Conservation (phyloP, 2,329 filamentous ascomycete genomes). For the Aspergillus sp. region DNA sequence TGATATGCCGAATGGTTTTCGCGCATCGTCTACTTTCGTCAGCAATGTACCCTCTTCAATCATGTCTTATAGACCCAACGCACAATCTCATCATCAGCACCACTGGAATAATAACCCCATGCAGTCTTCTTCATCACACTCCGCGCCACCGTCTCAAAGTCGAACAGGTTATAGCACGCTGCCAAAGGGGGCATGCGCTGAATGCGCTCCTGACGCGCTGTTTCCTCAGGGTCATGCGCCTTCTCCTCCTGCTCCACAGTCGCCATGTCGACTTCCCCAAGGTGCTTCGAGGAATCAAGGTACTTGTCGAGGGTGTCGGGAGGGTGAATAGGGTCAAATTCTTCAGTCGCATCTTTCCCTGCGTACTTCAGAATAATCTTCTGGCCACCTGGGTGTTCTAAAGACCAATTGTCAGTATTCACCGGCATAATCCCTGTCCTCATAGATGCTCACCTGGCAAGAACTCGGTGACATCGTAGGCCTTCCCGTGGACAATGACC, state of each 20-base stretch:
- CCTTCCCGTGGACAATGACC: conserved; percentile 83
- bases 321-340: conserved; percentile 83
- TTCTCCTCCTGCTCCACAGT: conserved; percentile 65
- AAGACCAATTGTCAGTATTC: background rate
- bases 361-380: conserved; percentile 97
- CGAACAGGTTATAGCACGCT: conserved; percentile 88
- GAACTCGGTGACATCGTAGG: conserved; percentile 86
- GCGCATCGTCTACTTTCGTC: conserved; percentile 63
- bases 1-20: conserved; percentile 96
- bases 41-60: background rate
- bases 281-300: conserved; percentile 75
- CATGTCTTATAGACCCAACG: background rate
- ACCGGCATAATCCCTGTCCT: no score
- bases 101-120: conserved; percentile 97
- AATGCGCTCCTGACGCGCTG: conserved; percentile 65
- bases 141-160: conserved; percentile 90
- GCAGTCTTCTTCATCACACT: conserved; percentile 91
- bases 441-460: conserved; percentile 53
- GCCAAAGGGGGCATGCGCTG: conserved; percentile 69
- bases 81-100: conserved; percentile 82
- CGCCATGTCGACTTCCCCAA: conserved; percentile 82
- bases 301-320: conserved; percentile 80
- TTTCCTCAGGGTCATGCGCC: conserved; percentile 63
- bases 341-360: conserved; percentile 87
- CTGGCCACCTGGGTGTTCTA: conserved; percentile 78